Percentiles rank a stretch among this genome's conserved stretches.
Evolutionary conservation across 1,284 basidiomycete genomes (phyloP).

Genomic region (Porodaedalea pini): DNA sequence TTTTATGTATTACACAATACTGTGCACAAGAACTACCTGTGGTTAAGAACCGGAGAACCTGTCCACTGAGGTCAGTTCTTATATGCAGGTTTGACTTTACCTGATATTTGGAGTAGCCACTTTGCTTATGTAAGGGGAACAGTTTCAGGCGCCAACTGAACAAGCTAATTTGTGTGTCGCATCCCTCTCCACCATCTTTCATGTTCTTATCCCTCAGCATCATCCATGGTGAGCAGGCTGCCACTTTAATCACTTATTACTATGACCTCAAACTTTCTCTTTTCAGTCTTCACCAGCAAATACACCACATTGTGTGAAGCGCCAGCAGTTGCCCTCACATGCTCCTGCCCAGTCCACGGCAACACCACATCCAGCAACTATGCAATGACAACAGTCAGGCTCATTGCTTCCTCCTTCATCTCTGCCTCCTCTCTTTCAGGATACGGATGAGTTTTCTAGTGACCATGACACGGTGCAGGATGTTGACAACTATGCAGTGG

Average conservation of each 20-base stretch:
- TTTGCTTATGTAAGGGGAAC: slow-evolving; percentile 11
- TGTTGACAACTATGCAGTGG: slow-evolving; percentile 60
- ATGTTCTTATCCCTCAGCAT: neutral
- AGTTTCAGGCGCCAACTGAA: slow-evolving; percentile 16
- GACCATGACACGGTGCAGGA: slow-evolving; percentile 74
- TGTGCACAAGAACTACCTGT: too few species aligned
- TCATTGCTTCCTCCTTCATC: slow-evolving; percentile 81
- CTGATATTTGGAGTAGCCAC: neutral
- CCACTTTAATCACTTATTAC: neutral
- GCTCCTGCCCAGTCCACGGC: slow-evolving; percentile 52
- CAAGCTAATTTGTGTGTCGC: slow-evolving; percentile 18
- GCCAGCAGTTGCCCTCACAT: slow-evolving; percentile 56
- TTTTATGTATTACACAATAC: too few species aligned
- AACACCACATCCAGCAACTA: slow-evolving; percentile 37
- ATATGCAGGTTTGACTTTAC: too few species aligned
- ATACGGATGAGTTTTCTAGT: slow-evolving; percentile 79
- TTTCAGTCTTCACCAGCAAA: slow-evolving; percentile 16
- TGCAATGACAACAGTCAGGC: slow-evolving; percentile 52
- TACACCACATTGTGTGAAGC: slow-evolving; percentile 46
- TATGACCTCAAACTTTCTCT: neutral
- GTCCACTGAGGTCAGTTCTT: too few species aligned
- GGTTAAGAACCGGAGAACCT: too few species aligned
- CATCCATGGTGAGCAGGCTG: slow-evolving; percentile 6
- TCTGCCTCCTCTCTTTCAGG: slow-evolving; percentile 80
- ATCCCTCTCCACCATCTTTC: slow-evolving; percentile 1